Conservation (phyloP, 768 basidiomycete species). For the Suillus cothurnatus region DNA sequence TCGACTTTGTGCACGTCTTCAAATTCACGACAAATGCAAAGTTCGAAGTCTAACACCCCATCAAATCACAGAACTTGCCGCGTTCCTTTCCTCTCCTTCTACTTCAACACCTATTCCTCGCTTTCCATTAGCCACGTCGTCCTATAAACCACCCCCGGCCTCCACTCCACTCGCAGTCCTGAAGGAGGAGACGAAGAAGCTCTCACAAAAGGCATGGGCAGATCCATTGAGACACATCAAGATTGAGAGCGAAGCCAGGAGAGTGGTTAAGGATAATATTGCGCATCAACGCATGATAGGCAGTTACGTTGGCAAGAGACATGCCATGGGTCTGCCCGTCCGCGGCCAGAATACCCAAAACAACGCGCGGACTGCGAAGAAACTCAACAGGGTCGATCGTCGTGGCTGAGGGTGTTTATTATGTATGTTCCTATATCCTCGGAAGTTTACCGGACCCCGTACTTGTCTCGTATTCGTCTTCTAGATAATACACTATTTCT, state of each 20-base stretch:
- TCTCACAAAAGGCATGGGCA: constrained; percentile 36
- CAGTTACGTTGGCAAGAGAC: constrained; percentile 89
- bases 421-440: constrained; percentile 17
- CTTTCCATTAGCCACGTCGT: constrained; percentile 62
- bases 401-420: constrained; percentile 33
- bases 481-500: constrained; percentile 5
- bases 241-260: constrained; percentile 86
- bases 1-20: constrained; percentile 87
- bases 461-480: neutral
- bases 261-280: constrained; percentile 88
- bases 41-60: constrained; percentile 81
- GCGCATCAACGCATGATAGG: constrained; percentile 93
- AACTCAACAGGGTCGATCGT: constrained; percentile 85
- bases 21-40: constrained; percentile 84
- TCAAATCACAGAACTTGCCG: constrained; percentile 90
- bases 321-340: constrained; percentile 92
- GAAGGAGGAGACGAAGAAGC: constrained; percentile 30
- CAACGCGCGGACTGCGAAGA: constrained; percentile 89
- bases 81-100: constrained; percentile 89
- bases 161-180: constrained; percentile 34
- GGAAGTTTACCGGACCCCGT: neutral
- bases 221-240: constrained; percentile 77
- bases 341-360: constrained; percentile 91
- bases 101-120: constrained; percentile 69
- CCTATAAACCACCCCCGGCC: constrained; percentile 52